A percentile compares a stretch with the other conserved stretches of the same genome.
Evolutionary conservation across 345 rosid genomes (phyloP).

Genomic region (Pistacia atlantica): DNA sequence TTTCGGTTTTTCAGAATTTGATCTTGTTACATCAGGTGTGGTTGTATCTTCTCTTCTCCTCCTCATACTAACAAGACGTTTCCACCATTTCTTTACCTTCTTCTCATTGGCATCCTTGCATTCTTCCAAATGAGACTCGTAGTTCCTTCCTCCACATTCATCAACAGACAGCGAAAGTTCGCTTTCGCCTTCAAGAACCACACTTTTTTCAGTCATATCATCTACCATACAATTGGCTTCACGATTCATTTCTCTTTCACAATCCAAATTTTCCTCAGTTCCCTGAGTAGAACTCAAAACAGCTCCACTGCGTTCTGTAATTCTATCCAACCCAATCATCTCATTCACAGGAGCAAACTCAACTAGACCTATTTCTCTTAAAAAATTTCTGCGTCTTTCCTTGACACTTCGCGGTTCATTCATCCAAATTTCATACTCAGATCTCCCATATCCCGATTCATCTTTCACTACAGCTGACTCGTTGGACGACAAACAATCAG

Average conservation of each 20-base stretch:
- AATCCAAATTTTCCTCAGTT: constrained; percentile 31
- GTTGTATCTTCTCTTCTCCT: constrained; percentile 13
- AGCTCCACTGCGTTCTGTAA: constrained; percentile 48
- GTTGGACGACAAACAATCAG: constrained; percentile 45
- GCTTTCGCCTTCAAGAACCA: constrained; percentile 18
- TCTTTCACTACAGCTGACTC: constrained; percentile 31
- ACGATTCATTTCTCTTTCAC: constrained; percentile 42
- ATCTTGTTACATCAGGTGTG: constrained; percentile 15
- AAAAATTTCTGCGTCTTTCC: constrained; percentile 61
- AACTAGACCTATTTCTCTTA: constrained; percentile 51
- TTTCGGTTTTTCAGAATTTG: constrained; percentile 18
- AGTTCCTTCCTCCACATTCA: constrained; percentile 21
- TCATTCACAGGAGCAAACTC: constrained; percentile 27
- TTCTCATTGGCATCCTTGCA: constrained; percentile 24
- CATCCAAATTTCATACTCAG: constrained; percentile 57
- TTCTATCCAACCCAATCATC: constrained; percentile 40
- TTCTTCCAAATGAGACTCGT: constrained; percentile 20
- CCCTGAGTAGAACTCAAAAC: constrained; percentile 31
- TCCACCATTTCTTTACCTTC: constrained; percentile 58
- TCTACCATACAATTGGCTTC: constrained; percentile 47
- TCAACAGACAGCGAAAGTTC: constrained; percentile 5
- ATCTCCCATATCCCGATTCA: constrained; percentile 22
- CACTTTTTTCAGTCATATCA: constrained; percentile 12
- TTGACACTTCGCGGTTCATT: constrained; percentile 61
- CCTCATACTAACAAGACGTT: constrained; percentile 30